Base-by-base conservation (phyloP, 208 protist genomes). In the Trichomonas gallinae region DNA sequence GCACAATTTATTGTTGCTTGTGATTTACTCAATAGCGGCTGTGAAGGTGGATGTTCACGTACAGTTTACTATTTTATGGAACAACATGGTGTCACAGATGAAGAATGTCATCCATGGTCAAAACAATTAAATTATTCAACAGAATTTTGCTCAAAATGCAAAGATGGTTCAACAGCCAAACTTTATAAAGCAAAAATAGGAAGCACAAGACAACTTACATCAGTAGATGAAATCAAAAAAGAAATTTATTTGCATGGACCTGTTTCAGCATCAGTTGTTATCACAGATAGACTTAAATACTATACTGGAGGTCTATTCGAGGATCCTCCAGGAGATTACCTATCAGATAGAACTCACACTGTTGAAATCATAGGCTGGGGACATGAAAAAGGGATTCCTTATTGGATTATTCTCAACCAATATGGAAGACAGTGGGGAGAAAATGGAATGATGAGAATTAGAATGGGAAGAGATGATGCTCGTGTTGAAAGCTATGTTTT, bases 381-480 rank as follows among this genome's bases (percentile, higher is more conserved):
- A 23, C 2, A 0, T 38, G 87, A 93, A 38, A 38, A 51, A 38
- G 44, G 26, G 0, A 51, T 21, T 11, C 40, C 42, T 3, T 93
- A 51, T 93, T 93, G 87, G 87, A 93, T 93, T 34, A 93, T 93
- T 38, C 26, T 93, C 8, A 93, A 93, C 38, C 87, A 93, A 38
- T 93, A 93, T 51, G 87, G 87, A 38, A 34, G 10, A 38, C 87
- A 51, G 13, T 93, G 87, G 87, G 87, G 87, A 48, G 87, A 93
- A 51, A 93, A 93, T 6, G 87, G 87, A 93, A 93, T 42, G 45
- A 93, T 93, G 87, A 23, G 87, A 58, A 93, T 93, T 58, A 34
- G 26, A 38, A 93, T 93, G 87, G 87, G 87, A 34, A 34, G 40
- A 38, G 45, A 93, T 51, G 87, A 93, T 11, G 87, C 40, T 10